Evolutionary conservation across 2,329 filamentous ascomycete species (phyloP).

Genomic region (Aspergillus sp.): DNA sequence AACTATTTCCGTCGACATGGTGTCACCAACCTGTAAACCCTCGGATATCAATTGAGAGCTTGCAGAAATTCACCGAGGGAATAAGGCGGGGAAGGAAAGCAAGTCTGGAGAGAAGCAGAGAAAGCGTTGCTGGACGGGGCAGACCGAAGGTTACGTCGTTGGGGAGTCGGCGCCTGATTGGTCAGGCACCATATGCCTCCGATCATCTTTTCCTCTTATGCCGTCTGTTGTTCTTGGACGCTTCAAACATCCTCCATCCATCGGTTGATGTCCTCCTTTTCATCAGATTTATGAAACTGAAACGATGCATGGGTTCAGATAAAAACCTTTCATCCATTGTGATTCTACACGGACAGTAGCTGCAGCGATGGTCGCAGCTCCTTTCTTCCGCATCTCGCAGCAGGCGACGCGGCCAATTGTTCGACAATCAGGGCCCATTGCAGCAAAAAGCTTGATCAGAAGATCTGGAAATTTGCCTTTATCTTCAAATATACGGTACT

Average conservation of each 20-base stretch:
- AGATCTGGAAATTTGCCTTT: background rate
- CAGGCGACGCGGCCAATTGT: constrained; percentile 15
- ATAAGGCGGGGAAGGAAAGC: background rate
- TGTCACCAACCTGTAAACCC: constrained; percentile 13
- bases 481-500: constrained; percentile 3
- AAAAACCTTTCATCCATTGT: too few species aligned
- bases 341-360: background rate
- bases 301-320: too few species aligned
- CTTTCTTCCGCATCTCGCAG: constrained; percentile 23
- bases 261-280: too few species aligned
- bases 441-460: constrained; percentile 4
- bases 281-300: too few species aligned
- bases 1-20: background rate
- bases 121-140: background rate
- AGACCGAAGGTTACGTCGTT: constrained; percentile 15
- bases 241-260: too few species aligned
- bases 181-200: constrained; percentile 8
- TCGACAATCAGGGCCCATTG: constrained; percentile 2
- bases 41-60: background rate
- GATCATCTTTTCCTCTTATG: too few species aligned
- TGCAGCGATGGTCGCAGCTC: constrained; percentile 25
- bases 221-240: too few species aligned
- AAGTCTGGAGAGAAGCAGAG: background rate
- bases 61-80: background rate
- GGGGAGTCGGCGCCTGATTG: constrained; percentile 11